These are phyloP conservation scores for Neocallimastix lanati DNA, from an alignment of 192 early-diverging fungal species.

Conservation along the genomic window DNA sequence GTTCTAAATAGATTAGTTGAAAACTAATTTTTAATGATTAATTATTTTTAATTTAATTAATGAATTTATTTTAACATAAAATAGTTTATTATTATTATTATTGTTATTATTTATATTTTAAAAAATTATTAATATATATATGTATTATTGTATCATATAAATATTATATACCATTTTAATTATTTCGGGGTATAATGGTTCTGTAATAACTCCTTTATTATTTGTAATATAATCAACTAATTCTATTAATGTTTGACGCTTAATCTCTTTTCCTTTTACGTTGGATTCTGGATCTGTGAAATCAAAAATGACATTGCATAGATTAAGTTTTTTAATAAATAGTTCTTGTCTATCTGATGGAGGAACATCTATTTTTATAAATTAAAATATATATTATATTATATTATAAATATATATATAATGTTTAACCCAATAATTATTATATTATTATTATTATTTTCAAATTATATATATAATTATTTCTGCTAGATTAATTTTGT, in stretches of 20 bases:
- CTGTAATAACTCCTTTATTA: slow-evolving; percentile 76
- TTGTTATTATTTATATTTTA: too few relatives aligned
- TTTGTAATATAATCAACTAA: slow-evolving; percentile 84
- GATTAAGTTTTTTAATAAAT: slow-evolving; percentile 73
- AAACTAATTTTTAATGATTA: too few relatives aligned
- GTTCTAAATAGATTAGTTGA: slow-evolving; percentile 88
- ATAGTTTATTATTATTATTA: too few relatives aligned
- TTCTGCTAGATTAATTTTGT: too few relatives aligned
- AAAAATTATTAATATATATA: background rate
- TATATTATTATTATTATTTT: too few relatives aligned
- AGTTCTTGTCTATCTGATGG: slow-evolving; percentile 68
- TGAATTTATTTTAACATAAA: too few relatives aligned
- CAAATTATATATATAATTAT: too few relatives aligned
- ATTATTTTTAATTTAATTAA: too few relatives aligned
- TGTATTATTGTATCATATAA: background rate
- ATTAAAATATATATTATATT: too few relatives aligned
- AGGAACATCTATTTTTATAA: slow-evolving; percentile 43
- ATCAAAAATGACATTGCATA: slow-evolving; percentile 87
- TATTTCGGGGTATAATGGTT: slow-evolving; percentile 76
- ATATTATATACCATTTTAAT: slow-evolving; percentile 67
- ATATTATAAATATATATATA: too few relatives aligned
- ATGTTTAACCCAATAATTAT: too few relatives aligned
- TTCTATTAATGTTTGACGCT: slow-evolving; percentile 74
- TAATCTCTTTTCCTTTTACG: slow-evolving; percentile 88
- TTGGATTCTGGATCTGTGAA: slow-evolving; percentile 80